These are phyloP conservation scores for Dactylonectria macrodidyma DNA, from an alignment of 2,329 filamentous ascomycete species.

Conservation along the genomic window DNA sequence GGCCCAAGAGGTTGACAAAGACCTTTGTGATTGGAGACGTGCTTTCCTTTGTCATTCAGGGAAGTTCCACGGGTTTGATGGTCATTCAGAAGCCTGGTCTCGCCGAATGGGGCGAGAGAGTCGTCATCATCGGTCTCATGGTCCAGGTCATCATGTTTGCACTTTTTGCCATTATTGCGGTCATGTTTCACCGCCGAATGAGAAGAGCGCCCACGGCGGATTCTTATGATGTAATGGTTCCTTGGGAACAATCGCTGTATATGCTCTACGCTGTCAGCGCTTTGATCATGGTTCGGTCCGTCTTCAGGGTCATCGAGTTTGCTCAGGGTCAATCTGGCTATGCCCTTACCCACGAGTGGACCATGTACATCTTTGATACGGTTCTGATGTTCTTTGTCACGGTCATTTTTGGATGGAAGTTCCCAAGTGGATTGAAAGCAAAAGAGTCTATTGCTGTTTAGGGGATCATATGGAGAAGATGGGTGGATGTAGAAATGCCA, in stretches of 20 bases:
- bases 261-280: slow-evolving; percentile 16
- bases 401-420: slow-evolving; percentile 7
- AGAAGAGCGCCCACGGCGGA: not conserved
- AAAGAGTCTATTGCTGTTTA: not conserved
- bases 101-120: slow-evolving; percentile 5
- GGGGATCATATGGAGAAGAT: not conserved
- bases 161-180: slow-evolving; percentile 3
- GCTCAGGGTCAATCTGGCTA: slow-evolving; percentile 11
- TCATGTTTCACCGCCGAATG: slow-evolving; percentile 15
- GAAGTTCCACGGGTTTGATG: not conserved
- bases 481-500: not conserved
- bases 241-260: slow-evolving; percentile 11
- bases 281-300: slow-evolving; percentile 18
- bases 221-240: not conserved
- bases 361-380: slow-evolving; percentile 15
- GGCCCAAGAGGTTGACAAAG: slow-evolving; percentile 4
- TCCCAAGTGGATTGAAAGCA: slow-evolving; percentile 3
- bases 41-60: slow-evolving; percentile 3
- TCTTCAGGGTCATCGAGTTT: slow-evolving; percentile 18
- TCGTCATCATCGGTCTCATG: slow-evolving; percentile 8
- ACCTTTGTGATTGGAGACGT: slow-evolving; percentile 11
- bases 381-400: slow-evolving; percentile 11
- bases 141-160: slow-evolving; percentile 16
- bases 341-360: slow-evolving; percentile 17
- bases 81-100: slow-evolving; percentile 7